Conservation (phyloP, 495 filamentous ascomycete genomes). For the Durotheca rogersii region DNA sequence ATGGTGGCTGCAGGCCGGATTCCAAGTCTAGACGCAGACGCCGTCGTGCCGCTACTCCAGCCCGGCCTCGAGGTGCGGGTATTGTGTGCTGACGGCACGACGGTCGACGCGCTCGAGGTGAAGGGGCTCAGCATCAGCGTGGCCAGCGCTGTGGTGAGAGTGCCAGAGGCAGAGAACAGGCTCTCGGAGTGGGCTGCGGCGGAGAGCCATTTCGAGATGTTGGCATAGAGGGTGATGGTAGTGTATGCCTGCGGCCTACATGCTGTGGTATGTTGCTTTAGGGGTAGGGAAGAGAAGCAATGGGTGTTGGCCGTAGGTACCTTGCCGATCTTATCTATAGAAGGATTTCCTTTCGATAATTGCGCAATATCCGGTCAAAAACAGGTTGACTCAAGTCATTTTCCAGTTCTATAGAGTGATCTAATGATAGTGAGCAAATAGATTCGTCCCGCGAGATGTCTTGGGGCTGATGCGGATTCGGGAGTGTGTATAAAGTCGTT, state of each 20-base stretch:
- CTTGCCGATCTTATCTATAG: too few relatives aligned
- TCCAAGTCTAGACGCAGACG: slow-evolving; percentile 40
- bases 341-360: too few relatives aligned
- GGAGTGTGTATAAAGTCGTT: too few relatives aligned
- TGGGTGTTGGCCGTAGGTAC: too few relatives aligned
- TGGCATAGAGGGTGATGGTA: slow-evolving; percentile 21
- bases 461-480: too few relatives aligned
- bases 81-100: slow-evolving; percentile 33
- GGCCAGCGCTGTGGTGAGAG: slow-evolving; percentile 43
- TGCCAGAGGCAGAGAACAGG: slow-evolving; percentile 39
- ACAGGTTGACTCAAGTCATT: too few relatives aligned
- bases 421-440: too few relatives aligned
- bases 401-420: too few relatives aligned
- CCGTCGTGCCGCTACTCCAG: slow-evolving; percentile 49
- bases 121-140: slow-evolving; percentile 40
- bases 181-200: slow-evolving; percentile 47
- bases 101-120: slow-evolving; percentile 27
- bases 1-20: slow-evolving; percentile 42
- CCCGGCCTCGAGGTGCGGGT: slow-evolving; percentile 45
- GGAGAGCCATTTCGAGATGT: slow-evolving; percentile 32
- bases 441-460: too few relatives aligned
- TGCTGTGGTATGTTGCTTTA: slow-evolving; percentile 14
- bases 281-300: slow-evolving; percentile 2
- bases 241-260: too few relatives aligned
- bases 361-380: too few relatives aligned